Conservation (phyloP, 2,329 filamentous ascomycete species). For the Microdochium trichocladiopsis region DNA sequence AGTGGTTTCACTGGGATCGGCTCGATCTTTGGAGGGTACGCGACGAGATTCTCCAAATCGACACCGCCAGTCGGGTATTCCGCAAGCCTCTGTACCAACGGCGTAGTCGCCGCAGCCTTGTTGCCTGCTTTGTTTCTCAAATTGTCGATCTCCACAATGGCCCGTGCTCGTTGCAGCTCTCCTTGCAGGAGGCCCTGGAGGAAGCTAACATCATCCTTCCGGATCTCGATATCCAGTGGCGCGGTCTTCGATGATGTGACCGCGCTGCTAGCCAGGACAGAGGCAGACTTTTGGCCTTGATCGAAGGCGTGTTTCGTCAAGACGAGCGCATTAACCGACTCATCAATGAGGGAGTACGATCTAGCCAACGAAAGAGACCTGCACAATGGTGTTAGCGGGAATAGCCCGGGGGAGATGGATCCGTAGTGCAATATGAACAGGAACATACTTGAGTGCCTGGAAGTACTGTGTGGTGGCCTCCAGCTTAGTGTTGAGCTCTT, state of each 20-base stretch:
- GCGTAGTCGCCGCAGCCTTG: slow-evolving; percentile 36
- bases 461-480: slow-evolving; percentile 78
- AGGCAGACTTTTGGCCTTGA: slow-evolving; percentile 46
- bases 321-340: slow-evolving; percentile 74
- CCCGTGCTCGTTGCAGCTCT: slow-evolving; percentile 74
- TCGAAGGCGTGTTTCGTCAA: slow-evolving; percentile 68
- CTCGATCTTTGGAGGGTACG: slow-evolving; percentile 77
- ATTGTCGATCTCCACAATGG: slow-evolving; percentile 75
- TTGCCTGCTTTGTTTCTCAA: slow-evolving; percentile 40
- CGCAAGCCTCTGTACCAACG: slow-evolving; percentile 67
- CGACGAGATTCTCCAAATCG: slow-evolving; percentile 74
- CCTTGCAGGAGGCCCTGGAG: slow-evolving; percentile 58
- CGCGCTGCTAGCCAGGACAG: slow-evolving; percentile 33
- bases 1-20: slow-evolving; percentile 88
- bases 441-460: slow-evolving; percentile 70
- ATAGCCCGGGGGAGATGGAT: not conserved
- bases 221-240: slow-evolving; percentile 64
- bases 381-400: slow-evolving; percentile 10
- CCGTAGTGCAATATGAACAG: not conserved
- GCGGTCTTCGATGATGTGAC: slow-evolving; percentile 25
- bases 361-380: slow-evolving; percentile 79
- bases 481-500: slow-evolving; percentile 68
- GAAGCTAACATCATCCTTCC: slow-evolving; percentile 46
- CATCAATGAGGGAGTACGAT: slow-evolving; percentile 69
- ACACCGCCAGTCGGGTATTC: slow-evolving; percentile 67